Percentiles rank a stretch among this genome's conserved stretches.
Evolutionary conservation across 1,284 basidiomycete species (phyloP).

Genomic region (Apiotrichum gracile): DNA sequence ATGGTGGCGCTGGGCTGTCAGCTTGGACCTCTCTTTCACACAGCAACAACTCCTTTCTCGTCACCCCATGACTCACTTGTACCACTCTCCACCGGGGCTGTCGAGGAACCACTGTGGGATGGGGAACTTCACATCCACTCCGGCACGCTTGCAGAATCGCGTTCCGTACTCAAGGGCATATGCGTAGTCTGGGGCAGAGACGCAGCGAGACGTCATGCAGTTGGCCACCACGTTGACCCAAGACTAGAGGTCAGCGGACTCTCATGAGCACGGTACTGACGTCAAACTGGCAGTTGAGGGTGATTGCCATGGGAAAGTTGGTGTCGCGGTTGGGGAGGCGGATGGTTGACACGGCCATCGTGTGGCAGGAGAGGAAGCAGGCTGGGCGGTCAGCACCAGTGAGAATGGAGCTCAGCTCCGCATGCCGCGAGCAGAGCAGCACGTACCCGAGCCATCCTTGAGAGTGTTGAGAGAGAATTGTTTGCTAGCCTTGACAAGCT

Average conservation of each 20-base stretch:
- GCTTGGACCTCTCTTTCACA: background rate
- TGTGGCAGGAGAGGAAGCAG: slow-evolving; percentile 30
- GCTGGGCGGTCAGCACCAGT: slow-evolving; percentile 5
- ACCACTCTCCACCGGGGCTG: slow-evolving; percentile 23
- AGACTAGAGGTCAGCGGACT: slow-evolving; percentile 1
- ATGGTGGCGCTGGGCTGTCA: background rate
- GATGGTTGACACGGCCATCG: slow-evolving; percentile 4
- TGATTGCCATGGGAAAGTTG: slow-evolving; percentile 16
- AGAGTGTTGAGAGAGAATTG: slow-evolving; percentile 19
- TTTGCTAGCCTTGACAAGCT: background rate
- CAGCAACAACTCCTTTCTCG: background rate
- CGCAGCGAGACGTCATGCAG: slow-evolving; percentile 28
- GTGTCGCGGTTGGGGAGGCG: slow-evolving; percentile 11
- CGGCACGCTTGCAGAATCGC: slow-evolving; percentile 27
- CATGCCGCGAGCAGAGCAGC: background rate
- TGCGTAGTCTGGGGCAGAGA: slow-evolving; percentile 34
- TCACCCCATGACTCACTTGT: slow-evolving; percentile 24
- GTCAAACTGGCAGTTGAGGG: slow-evolving; percentile 23
- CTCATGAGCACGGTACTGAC: slow-evolving; percentile 15
- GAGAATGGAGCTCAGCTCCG: background rate
- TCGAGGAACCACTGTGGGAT: slow-evolving; percentile 22
- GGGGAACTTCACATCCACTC: slow-evolving; percentile 19
- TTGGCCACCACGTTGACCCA: slow-evolving; percentile 18
- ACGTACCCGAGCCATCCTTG: slow-evolving; percentile 18
- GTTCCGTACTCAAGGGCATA: slow-evolving; percentile 37